Evolutionary conservation across 2,329 filamentous ascomycete genomes (phyloP).

Genomic region (Diaporthe ampelina): DNA sequence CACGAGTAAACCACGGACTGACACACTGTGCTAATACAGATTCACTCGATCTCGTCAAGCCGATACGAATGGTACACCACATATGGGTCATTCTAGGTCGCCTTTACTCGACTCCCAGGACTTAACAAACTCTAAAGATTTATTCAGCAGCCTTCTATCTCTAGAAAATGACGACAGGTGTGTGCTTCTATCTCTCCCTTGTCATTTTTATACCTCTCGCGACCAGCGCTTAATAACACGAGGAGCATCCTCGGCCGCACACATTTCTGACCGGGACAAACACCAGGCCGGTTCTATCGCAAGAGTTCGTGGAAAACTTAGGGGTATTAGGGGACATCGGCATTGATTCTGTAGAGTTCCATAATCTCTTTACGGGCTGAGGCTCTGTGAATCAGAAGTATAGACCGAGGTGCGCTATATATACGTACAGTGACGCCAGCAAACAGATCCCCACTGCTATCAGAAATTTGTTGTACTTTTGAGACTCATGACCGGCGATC

Average conservation of each 20-base stretch:
- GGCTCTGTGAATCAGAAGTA: too few species aligned
- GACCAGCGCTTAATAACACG: too few species aligned
- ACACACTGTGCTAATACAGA: not conserved
- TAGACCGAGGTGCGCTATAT: too few species aligned
- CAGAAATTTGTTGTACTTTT: too few species aligned
- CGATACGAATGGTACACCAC: not conserved
- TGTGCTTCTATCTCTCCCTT: not conserved
- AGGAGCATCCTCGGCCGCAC: too few species aligned
- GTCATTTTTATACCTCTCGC: too few species aligned
- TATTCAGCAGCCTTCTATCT: conserved; percentile 19
- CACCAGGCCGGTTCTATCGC: not conserved
- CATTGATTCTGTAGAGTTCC: conserved; percentile 14
- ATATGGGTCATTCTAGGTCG: not conserved
- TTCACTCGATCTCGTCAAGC: not conserved
- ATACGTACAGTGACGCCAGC: too few species aligned
- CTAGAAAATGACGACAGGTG: conserved; percentile 12
- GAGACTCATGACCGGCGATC: too few species aligned
- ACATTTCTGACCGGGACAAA: not conserved
- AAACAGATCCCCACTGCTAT: too few species aligned
- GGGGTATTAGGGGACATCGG: not conserved
- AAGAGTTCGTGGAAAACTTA: not conserved
- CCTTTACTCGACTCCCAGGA: not conserved
- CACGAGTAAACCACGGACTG: not conserved
- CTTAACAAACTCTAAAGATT: not conserved
- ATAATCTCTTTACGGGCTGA: conserved; percentile 11